These are phyloP conservation scores for Beta vulgaris DNA, from an alignment of 148 eudicot genomes.

Conservation along the genomic window DNA sequence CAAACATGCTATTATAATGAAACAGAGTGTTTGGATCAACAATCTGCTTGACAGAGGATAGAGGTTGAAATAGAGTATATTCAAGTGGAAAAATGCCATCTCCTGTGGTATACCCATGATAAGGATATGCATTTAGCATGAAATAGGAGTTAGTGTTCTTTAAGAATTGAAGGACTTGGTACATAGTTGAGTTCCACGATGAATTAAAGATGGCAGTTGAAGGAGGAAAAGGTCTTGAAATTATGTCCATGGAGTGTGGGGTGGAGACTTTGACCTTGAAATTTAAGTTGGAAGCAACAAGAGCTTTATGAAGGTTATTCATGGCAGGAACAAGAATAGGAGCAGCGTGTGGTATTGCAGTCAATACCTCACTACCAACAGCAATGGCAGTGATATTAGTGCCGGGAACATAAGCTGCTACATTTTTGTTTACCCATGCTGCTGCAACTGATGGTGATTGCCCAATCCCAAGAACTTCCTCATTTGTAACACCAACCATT, in stretches of 20 bases:
- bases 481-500: slow-evolving; percentile 74
- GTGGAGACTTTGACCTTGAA: slow-evolving; percentile 78
- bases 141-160: slow-evolving; percentile 71
- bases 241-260: slow-evolving; percentile 79
- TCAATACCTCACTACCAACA: slow-evolving; percentile 78
- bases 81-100: slow-evolving; percentile 86
- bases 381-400: slow-evolving; percentile 82
- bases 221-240: slow-evolving; percentile 82
- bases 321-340: slow-evolving; percentile 69
- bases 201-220: slow-evolving; percentile 79
- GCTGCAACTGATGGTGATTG: slow-evolving; percentile 72
- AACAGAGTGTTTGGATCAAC: slow-evolving; percentile 91
- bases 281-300: slow-evolving; percentile 77
- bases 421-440: slow-evolving; percentile 70
- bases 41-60: slow-evolving; percentile 72
- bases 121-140: slow-evolving; percentile 95
- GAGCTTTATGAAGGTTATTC: slow-evolving; percentile 75
- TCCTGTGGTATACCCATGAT: slow-evolving; percentile 57
- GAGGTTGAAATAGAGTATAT: slow-evolving; percentile 74
- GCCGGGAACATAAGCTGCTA: slow-evolving; percentile 72
- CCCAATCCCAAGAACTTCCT: slow-evolving; percentile 65
- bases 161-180: slow-evolving; percentile 72
- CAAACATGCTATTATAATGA: slow-evolving; percentile 88
- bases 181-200: slow-evolving; percentile 73
- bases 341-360: slow-evolving; percentile 69